A percentile compares a stretch with the other conserved stretches of the same genome.
phyloP scores from a whole-genome alignment of 2,329 filamentous ascomycete species.

The Trichothecium sympodiale region DNA sequence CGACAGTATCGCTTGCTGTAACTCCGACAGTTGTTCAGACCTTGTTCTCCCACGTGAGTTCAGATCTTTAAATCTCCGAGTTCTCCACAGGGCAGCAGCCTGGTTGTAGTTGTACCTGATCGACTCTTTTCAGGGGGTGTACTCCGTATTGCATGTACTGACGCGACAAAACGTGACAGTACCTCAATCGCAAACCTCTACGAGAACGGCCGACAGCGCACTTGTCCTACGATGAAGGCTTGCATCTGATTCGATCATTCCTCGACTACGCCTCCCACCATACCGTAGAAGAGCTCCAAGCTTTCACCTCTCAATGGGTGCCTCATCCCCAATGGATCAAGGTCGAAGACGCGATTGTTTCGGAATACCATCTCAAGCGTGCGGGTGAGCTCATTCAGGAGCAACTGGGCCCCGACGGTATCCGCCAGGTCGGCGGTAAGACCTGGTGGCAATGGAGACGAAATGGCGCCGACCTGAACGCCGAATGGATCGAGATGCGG shows the following conservation, averaged over 20 bases:
- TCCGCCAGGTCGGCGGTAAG: constrained; percentile 65
- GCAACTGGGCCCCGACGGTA: constrained; percentile 69
- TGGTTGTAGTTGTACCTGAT: background rate
- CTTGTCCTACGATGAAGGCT: constrained; percentile 87
- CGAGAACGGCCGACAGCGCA: constrained; percentile 77
- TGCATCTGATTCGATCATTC: constrained; percentile 79
- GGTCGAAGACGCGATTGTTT: constrained; percentile 57
- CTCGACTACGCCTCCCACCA: constrained; percentile 76
- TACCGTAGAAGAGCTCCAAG: constrained; percentile 85
- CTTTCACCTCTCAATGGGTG: constrained; percentile 86
- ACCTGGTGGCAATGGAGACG: constrained; percentile 87
- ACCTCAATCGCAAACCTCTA: constrained; percentile 66
- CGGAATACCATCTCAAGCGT: constrained; percentile 48
- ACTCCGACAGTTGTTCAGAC: constrained; percentile 83
- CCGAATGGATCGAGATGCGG: constrained; percentile 96
- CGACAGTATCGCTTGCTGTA: constrained; percentile 71
- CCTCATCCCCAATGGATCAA: constrained; percentile 83
- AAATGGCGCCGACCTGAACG: constrained; percentile 53
- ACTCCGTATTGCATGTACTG: background rate
- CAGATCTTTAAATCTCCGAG: background rate
- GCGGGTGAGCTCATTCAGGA: constrained; percentile 57
- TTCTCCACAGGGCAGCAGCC: too few relatives aligned
- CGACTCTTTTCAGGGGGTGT: background rate
- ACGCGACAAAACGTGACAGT: constrained; percentile 36
- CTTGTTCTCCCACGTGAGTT: constrained; percentile 69